Conservation (phyloP, 2,329 filamentous ascomycete genomes). For the Pestalotiopsis sp. region DNA sequence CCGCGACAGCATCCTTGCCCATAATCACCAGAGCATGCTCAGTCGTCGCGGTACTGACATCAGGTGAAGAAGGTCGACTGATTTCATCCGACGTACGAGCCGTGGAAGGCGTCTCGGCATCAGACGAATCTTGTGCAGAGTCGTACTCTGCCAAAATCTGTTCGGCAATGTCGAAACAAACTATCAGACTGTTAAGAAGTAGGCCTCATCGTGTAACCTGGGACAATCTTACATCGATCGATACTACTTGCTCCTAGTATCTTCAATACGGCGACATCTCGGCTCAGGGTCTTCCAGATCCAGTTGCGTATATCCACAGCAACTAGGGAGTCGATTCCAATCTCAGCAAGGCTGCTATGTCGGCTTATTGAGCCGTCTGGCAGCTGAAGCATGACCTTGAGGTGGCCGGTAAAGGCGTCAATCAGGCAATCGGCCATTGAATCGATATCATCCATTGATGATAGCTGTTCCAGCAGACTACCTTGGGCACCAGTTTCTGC, state of each 20-base stretch:
- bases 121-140: background rate
- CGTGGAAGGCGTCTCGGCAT: background rate
- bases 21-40: background rate
- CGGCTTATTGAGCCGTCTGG: slow-evolving; percentile 29
- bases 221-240: slow-evolving; percentile 21
- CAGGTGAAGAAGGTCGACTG: background rate
- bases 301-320: slow-evolving; percentile 43
- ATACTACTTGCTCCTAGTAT: slow-evolving; percentile 30
- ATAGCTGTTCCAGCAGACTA: slow-evolving; percentile 32
- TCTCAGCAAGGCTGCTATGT: slow-evolving; percentile 35
- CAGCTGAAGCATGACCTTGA: slow-evolving; percentile 35
- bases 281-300: slow-evolving; percentile 35
- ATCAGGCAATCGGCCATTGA: slow-evolving; percentile 29
- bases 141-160: slow-evolving; percentile 1
- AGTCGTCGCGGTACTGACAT: background rate
- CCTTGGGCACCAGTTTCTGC: slow-evolving; percentile 13
- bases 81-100: background rate
- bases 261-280: slow-evolving; percentile 34
- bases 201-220: background rate
- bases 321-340: slow-evolving; percentile 44
- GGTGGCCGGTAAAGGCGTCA: slow-evolving; percentile 27
- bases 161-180: slow-evolving; percentile 5
- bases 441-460: slow-evolving; percentile 18
- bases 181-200: background rate
- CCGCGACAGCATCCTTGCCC: background rate